These are phyloP conservation scores for Kalmusia sp. DNA, from an alignment of 2,329 filamentous ascomycete species.

Conservation along the genomic window DNA sequence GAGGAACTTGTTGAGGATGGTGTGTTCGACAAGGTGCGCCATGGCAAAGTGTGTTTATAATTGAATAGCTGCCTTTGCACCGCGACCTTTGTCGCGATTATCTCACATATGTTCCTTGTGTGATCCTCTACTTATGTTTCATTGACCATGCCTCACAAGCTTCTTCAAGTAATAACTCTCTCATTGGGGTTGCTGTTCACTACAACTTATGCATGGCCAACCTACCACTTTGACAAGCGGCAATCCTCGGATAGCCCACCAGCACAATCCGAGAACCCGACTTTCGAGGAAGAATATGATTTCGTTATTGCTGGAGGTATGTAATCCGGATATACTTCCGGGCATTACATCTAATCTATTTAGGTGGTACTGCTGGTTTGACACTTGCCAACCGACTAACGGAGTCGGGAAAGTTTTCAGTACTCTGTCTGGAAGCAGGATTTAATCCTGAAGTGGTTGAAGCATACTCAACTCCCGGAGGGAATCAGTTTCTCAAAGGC, in stretches of 20 bases:
- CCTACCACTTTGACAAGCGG: not conserved
- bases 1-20: not conserved
- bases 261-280: conserved; percentile 5
- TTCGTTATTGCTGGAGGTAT: conserved; percentile 19
- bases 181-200: not conserved
- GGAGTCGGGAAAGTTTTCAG: conserved; percentile 28
- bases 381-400: conserved; percentile 28
- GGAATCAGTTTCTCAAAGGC: conserved; percentile 35
- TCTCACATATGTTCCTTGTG: too few species aligned
- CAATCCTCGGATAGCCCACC: conserved; percentile 3
- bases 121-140: too few species aligned
- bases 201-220: conserved; percentile 1
- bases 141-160: not conserved
- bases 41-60: not conserved
- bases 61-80: not conserved
- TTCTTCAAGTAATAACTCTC: not conserved
- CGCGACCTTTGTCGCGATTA: too few species aligned
- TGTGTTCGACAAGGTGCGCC: not conserved
- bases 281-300: conserved; percentile 18
- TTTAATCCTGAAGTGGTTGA: conserved; percentile 26
- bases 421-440: conserved; percentile 31
- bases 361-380: conserved; percentile 34
- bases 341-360: not conserved
- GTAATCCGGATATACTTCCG: not conserved
- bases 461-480: conserved; percentile 35